Conservation (phyloP, 331 rosid genomes). For the Malus hybrid region DNA sequence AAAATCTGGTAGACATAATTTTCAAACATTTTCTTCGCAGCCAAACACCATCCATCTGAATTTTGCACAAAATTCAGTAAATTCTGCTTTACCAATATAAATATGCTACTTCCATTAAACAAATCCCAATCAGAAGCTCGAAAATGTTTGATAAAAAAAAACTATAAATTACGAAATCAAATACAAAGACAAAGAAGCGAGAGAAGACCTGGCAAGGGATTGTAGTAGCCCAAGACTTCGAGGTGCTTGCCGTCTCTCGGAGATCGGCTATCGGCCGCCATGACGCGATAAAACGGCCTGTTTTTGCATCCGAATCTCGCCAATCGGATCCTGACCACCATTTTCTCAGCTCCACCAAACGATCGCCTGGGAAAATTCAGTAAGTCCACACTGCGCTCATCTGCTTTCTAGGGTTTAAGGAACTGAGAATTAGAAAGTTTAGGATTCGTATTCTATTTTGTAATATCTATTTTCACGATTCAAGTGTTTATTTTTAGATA, state of each 20-base stretch:
- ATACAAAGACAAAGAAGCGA: background rate
- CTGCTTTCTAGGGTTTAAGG: background rate
- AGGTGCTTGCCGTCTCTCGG: conserved; percentile 89
- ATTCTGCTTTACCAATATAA: background rate
- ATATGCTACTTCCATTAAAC: background rate
- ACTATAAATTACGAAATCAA: no score
- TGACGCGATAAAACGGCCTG: conserved; percentile 84
- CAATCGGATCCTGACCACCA: conserved; percentile 84
- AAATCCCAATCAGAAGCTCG: background rate
- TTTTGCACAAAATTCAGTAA: background rate
- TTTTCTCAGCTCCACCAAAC: conserved; percentile 8
- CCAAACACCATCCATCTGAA: background rate
- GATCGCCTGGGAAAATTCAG: background rate
- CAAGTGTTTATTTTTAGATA: no score
- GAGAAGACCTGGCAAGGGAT: conserved; percentile 72
- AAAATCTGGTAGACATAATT: background rate
- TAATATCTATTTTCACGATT: no score
- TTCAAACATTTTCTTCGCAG: background rate
- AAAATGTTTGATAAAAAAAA: background rate
- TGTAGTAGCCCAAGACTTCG: conserved; percentile 81
- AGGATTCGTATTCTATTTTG: background rate
- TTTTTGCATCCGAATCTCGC: conserved; percentile 80
- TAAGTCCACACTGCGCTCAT: background rate
- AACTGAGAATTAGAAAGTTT: background rate
- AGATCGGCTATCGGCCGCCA: conserved; percentile 88